Percentiles rank a stretch among this genome's conserved stretches.
Evolutionary conservation across 2,329 filamentous ascomycete genomes (phyloP).

Genomic region (Neospermospora avenae): DNA sequence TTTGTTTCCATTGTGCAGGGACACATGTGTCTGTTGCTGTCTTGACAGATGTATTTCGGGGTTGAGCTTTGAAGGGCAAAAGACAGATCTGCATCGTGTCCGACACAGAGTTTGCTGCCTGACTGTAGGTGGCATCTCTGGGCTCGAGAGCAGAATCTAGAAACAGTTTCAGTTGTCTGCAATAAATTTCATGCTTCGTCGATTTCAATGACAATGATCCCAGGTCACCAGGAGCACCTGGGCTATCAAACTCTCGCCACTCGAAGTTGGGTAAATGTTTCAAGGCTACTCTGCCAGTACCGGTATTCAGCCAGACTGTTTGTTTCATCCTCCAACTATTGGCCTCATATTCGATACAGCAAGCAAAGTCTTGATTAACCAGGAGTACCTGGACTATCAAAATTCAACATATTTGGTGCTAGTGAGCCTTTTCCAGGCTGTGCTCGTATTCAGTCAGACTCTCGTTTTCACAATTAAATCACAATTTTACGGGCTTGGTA

Average conservation of each 20-base stretch:
- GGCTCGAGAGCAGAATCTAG: neutral
- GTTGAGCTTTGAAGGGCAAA: neutral
- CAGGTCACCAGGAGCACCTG: neutral
- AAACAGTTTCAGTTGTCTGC: neutral
- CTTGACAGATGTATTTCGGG: neutral
- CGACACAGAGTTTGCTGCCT: neutral
- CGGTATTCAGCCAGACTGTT: no score
- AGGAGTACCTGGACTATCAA: no score
- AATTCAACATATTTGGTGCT: neutral
- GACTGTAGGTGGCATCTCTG: neutral
- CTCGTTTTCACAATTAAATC: neutral
- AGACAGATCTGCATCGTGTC: neutral
- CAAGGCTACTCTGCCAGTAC: no score
- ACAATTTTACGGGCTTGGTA: neutral
- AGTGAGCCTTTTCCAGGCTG: neutral
- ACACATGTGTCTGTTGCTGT: neutral
- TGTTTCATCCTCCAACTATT: no score
- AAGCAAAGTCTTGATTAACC: no score
- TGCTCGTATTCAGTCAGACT: neutral
- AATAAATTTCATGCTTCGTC: neutral
- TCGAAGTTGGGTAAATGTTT: no score
- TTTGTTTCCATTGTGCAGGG: neutral
- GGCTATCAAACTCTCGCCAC: neutral
- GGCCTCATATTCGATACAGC: no score
- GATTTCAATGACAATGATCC: neutral